Evolutionary conservation across 106 monocot species (phyloP).

Genomic region (Dendrobium catenatum): DNA sequence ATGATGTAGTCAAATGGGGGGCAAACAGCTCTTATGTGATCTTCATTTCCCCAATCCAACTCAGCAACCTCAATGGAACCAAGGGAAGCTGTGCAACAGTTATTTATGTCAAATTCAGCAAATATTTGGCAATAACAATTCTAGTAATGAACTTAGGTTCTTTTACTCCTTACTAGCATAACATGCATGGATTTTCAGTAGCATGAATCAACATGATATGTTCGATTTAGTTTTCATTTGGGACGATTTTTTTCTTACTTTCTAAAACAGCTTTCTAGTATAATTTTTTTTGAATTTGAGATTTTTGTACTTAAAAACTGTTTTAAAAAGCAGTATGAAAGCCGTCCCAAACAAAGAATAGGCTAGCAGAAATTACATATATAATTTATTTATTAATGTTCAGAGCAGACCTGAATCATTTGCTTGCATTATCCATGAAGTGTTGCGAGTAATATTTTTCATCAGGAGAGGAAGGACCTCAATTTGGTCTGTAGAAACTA

Average conservation of each 20-base stretch:
- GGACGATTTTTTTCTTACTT: too few relatives aligned
- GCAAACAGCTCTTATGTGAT: conserved; percentile 63
- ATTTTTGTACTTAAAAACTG: too few relatives aligned
- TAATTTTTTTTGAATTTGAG: too few relatives aligned
- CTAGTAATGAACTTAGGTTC: not conserved
- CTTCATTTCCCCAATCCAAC: conserved; percentile 82
- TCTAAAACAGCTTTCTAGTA: too few relatives aligned
- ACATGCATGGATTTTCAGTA: not conserved
- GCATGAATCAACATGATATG: not conserved
- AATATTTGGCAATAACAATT: not conserved
- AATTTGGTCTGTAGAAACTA: conserved; percentile 78
- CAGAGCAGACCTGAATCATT: conserved; percentile 52
- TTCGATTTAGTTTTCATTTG: not conserved
- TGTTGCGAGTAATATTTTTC: conserved; percentile 90
- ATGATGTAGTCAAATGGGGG: conserved; percentile 96
- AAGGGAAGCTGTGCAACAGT: conserved; percentile 33
- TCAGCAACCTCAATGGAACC: conserved; percentile 80
- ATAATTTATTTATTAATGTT: not conserved
- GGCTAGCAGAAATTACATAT: not conserved
- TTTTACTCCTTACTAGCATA: not conserved
- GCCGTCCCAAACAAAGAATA: too few relatives aligned
- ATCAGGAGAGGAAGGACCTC: conserved; percentile 87
- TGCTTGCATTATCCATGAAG: conserved; percentile 67
- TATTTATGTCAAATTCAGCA: not conserved
- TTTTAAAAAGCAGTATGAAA: too few relatives aligned